phyloP scores from a whole-genome alignment of 768 basidiomycete genomes.

The Fomitopsis serialis region DNA sequence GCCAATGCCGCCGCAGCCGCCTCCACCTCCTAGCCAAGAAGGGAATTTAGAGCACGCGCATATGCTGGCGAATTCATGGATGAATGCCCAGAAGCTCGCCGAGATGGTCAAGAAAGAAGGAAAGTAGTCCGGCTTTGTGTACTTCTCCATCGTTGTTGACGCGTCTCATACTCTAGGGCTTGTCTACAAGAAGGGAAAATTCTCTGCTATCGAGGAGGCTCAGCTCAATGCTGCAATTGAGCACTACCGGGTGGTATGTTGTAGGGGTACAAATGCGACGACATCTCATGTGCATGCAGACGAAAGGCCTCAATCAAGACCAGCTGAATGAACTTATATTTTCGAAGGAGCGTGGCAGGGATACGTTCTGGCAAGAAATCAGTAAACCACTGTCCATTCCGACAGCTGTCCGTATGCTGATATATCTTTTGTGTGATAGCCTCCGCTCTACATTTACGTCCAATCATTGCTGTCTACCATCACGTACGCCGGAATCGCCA shows the following conservation, averaged over 20 bases:
- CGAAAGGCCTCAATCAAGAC: constrained; percentile 45
- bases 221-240: constrained; percentile 63
- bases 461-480: constrained; percentile 81
- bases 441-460: constrained; percentile 63
- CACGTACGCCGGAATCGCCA: constrained; percentile 67
- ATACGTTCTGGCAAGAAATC: constrained; percentile 78
- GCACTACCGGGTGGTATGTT: constrained; percentile 50
- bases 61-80: constrained; percentile 75
- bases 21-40: constrained; percentile 32
- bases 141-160: neutral
- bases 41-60: constrained; percentile 54
- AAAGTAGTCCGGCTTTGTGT: constrained; percentile 18
- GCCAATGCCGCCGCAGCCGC: constrained; percentile 2
- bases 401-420: neutral
- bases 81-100: constrained; percentile 60
- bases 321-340: constrained; percentile 64
- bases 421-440: constrained; percentile 36
- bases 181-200: constrained; percentile 86
- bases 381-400: constrained; percentile 42
- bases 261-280: neutral
- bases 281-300: constrained; percentile 25
- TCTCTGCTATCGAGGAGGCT: constrained; percentile 72
- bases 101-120: constrained; percentile 69
- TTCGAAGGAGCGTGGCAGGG: constrained; percentile 54
- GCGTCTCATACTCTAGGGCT: constrained; percentile 47